Evolutionary conservation across 139 green algal species (phyloP).

Genomic region (Desmodesmus armatus): DNA sequence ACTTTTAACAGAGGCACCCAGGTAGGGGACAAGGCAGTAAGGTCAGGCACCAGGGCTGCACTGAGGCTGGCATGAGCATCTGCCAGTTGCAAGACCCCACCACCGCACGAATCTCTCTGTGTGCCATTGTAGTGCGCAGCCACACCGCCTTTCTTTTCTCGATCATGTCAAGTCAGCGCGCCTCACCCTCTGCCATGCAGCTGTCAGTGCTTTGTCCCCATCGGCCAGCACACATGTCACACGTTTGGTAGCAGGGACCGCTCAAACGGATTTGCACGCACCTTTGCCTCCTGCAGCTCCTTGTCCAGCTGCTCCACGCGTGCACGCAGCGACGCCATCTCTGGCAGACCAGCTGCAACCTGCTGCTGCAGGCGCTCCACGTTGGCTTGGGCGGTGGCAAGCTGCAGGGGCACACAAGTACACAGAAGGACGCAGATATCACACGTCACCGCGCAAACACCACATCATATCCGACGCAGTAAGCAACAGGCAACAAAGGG

Average conservation of each 20-base stretch:
- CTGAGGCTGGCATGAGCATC: no score
- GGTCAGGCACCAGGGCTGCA: no score
- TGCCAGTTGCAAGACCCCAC: background rate
- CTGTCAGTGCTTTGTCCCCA: no score
- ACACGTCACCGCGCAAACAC: no score
- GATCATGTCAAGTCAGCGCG: no score
- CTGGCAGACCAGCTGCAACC: background rate
- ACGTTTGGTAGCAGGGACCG: background rate
- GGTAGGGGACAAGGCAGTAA: no score
- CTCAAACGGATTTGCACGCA: background rate
- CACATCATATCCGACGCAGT: no score
- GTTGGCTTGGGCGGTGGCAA: background rate
- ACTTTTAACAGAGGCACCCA: no score
- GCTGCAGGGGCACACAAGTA: background rate
- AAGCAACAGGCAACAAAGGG: no score
- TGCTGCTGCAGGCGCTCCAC: background rate
- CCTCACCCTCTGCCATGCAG: no score
- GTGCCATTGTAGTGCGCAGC: no score
- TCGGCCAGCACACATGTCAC: background rate
- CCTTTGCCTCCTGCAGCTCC: constrained; percentile 1
- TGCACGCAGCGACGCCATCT: constrained; percentile 20
- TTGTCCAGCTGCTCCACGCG: background rate
- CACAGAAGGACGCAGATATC: background rate
- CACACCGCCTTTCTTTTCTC: no score
- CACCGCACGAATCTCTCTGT: background rate